Percentiles rank a stretch among this genome's conserved stretches.
phyloP scores from a whole-genome alignment of 371 early-diverging fungal species.

The Lichtheimia hyalospora region DNA sequence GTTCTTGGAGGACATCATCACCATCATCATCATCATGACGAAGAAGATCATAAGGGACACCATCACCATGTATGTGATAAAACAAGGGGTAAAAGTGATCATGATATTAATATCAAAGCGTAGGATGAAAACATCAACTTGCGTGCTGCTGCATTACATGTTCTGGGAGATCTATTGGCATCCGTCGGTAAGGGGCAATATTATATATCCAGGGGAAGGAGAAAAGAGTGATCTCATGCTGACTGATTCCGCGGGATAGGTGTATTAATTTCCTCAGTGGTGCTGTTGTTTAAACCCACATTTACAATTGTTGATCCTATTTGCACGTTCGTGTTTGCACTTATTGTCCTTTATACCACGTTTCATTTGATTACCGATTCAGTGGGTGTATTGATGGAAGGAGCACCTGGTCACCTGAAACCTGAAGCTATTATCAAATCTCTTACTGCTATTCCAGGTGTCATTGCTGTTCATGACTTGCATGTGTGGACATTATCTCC shows the following conservation, averaged over 20 bases:
- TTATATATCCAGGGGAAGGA: background rate
- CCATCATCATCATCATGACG: constrained; percentile 35
- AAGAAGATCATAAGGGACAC: constrained; percentile 17
- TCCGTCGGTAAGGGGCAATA: constrained; percentile 58
- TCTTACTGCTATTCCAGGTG: constrained; percentile 53
- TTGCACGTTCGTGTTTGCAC: constrained; percentile 85
- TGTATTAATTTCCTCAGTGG: constrained; percentile 80
- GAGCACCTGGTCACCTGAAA: constrained; percentile 65
- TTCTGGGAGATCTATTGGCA: constrained; percentile 82
- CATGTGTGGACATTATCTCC: constrained; percentile 77
- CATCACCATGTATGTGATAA: constrained; percentile 6
- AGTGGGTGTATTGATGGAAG: constrained; percentile 74
- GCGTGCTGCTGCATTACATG: constrained; percentile 77
- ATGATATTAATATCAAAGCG: constrained; percentile 3
- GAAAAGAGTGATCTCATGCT: background rate
- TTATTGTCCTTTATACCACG: constrained; percentile 78
- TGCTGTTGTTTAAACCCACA: constrained; percentile 71
- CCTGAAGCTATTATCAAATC: constrained; percentile 59
- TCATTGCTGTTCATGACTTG: constrained; percentile 67
- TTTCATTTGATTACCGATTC: constrained; percentile 61
- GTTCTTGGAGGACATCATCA: constrained; percentile 52
- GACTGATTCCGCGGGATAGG: constrained; percentile 29
- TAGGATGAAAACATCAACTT: constrained; percentile 70
- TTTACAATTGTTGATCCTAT: constrained; percentile 77
- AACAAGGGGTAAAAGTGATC: background rate